A percentile compares a stretch with the other conserved stretches of the same genome.
phyloP scores from a whole-genome alignment of 2,329 filamentous ascomycete species.

The Fusarium graminum region DNA sequence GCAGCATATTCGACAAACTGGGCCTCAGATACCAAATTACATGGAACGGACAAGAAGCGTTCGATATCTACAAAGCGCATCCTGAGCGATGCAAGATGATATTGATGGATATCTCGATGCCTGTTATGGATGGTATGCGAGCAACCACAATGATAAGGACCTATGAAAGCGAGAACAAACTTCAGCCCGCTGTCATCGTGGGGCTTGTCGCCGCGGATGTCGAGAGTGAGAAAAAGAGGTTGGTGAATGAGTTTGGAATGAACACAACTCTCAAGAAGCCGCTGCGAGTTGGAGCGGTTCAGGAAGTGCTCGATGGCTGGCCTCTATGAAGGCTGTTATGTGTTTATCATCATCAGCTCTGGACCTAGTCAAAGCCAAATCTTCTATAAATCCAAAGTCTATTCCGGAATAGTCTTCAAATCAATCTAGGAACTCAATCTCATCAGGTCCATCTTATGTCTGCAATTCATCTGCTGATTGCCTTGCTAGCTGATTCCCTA shows the following conservation, averaged over 20 bases:
- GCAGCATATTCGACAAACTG: background rate
- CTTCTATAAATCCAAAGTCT: too few species aligned
- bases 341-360: too few species aligned
- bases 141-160: constrained; percentile 7
- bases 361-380: too few species aligned
- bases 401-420: too few species aligned
- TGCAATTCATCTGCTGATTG: too few species aligned
- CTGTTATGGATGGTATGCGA: constrained; percentile 12
- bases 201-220: background rate
- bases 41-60: constrained; percentile 13
- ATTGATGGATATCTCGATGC: constrained; percentile 19
- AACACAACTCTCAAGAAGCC: constrained; percentile 10
- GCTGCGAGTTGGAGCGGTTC: accelerated
- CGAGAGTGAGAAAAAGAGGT: background rate
- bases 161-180: constrained; percentile 1
- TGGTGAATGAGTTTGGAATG: constrained; percentile 8
- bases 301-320: background rate
- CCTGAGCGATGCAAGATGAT: constrained; percentile 11
- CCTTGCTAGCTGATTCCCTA: too few species aligned
- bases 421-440: too few species aligned
- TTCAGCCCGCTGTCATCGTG: constrained; percentile 10
- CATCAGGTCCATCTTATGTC: too few species aligned
- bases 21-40: constrained; percentile 1
- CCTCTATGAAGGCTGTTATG: background rate
- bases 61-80: constrained; percentile 9